Evolutionary conservation across 306 rosid species (phyloP).

Genomic region (Argentina anserina): DNA sequence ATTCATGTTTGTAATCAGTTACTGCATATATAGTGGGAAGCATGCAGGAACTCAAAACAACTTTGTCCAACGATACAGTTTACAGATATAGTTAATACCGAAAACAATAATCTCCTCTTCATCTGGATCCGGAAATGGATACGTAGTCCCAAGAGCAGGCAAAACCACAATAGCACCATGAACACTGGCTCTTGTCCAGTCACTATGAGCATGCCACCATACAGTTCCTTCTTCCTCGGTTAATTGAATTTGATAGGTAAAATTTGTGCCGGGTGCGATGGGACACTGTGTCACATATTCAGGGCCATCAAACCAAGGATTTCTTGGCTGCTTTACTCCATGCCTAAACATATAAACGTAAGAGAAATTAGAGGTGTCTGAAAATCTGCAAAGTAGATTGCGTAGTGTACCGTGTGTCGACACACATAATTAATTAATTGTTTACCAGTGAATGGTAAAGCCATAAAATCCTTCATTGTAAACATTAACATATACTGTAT

Average conservation of each 20-base stretch:
- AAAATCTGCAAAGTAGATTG: not conserved
- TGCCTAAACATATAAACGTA: slow-evolving; percentile 31
- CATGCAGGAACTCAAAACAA: not conserved
- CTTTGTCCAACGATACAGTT: not conserved
- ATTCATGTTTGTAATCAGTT: not conserved
- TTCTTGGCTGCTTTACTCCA: slow-evolving; percentile 47
- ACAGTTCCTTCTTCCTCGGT: slow-evolving; percentile 47
- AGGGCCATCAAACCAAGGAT: slow-evolving; percentile 71
- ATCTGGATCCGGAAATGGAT: slow-evolving; percentile 6
- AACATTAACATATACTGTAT: slow-evolving; percentile 47
- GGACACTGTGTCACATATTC: slow-evolving; percentile 53
- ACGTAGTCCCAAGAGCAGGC: not conserved
- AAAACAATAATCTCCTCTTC: slow-evolving; percentile 8
- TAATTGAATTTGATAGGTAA: slow-evolving; percentile 34
- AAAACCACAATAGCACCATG: slow-evolving; percentile 18
- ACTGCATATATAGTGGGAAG: too few relatives aligned
- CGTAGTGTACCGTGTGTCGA: not conserved
- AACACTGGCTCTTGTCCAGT: slow-evolving; percentile 19
- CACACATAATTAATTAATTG: too few relatives aligned
- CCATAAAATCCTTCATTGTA: slow-evolving; percentile 40
- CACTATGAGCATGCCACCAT: slow-evolving; percentile 13
- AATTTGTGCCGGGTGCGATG: slow-evolving; percentile 34
- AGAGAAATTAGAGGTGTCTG: not conserved
- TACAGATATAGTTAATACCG: not conserved
- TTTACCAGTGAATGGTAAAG: slow-evolving; percentile 55